Evolutionary conservation across 2,329 filamentous ascomycete genomes (phyloP).

Genomic region (Diaporthe amygdali): DNA sequence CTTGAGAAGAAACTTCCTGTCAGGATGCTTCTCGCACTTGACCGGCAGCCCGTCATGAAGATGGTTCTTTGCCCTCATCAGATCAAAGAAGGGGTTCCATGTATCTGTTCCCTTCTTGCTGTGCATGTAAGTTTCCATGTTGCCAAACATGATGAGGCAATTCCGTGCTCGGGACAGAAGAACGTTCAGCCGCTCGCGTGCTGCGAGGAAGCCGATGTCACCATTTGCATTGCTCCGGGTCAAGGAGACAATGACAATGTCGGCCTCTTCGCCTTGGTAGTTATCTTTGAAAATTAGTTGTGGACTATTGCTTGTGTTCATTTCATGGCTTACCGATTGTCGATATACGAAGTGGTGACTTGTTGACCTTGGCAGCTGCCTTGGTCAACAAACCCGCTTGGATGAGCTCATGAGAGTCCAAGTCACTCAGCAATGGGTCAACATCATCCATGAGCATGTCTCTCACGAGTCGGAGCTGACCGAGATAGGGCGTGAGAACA

Average conservation of each 20-base stretch:
- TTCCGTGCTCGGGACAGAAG: conserved; percentile 71
- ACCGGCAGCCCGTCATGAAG: conserved; percentile 67
- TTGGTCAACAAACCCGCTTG: conserved; percentile 65
- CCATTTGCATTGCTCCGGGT: conserved; percentile 68
- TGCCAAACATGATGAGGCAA: conserved; percentile 72
- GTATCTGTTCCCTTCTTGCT: conserved; percentile 60
- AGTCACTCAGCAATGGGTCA: conserved; percentile 71
- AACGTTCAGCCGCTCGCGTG: conserved; percentile 72
- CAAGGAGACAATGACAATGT: conserved; percentile 72
- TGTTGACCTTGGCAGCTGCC: conserved; percentile 55
- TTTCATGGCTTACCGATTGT: conserved; percentile 64
- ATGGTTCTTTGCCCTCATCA: conserved; percentile 54
- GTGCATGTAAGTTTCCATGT: conserved; percentile 68
- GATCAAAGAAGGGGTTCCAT: conserved; percentile 64
- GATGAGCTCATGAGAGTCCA: conserved; percentile 69
- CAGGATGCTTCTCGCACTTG: conserved; percentile 63
- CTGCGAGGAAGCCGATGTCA: conserved; percentile 74
- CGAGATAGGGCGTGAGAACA: conserved; percentile 74
- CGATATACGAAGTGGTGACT: conserved; percentile 63
- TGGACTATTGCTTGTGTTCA: neutral
- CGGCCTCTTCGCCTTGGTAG: conserved; percentile 78
- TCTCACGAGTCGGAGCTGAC: conserved; percentile 65
- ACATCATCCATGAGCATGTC: conserved; percentile 59
- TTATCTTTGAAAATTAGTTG: conserved; percentile 59
- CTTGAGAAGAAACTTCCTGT: conserved; percentile 50